These are phyloP conservation scores for Gnetum montanum DNA, from an alignment of 75 land plant species.

Conservation along the genomic window DNA sequence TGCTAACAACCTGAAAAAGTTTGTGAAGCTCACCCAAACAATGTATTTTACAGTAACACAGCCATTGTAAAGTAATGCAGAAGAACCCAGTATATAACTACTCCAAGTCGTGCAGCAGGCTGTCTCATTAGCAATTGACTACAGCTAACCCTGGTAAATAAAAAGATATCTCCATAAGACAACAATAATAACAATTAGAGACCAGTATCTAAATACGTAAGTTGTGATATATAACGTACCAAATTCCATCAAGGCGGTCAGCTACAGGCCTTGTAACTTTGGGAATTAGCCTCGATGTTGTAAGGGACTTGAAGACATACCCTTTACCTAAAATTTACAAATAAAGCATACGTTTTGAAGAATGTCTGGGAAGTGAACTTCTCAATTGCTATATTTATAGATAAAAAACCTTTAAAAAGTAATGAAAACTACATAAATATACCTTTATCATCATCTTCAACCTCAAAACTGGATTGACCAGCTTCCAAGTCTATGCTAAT, in stretches of 20 bases:
- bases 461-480: conserved; percentile 27
- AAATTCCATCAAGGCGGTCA: conserved; percentile 80
- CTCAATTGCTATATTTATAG: background rate
- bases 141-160: conserved; percentile 69
- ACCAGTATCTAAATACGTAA: too few relatives aligned
- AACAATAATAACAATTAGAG: too few relatives aligned
- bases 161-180: too few relatives aligned
- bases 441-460: conserved; percentile 97
- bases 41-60: background rate
- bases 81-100: conserved; percentile 80
- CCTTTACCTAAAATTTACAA: conserved; percentile 29
- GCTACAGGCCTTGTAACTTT: conserved; percentile 53
- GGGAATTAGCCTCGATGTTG: conserved; percentile 75
- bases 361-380: background rate
- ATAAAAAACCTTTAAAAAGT: background rate
- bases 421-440: conserved; percentile 1
- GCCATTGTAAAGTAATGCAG: conserved; percentile 29
- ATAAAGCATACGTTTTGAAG: background rate
- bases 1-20: too few relatives aligned
- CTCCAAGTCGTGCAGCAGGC: conserved; percentile 69
- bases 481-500: conserved; percentile 67
- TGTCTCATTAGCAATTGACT: conserved; percentile 86
- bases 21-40: conserved; percentile 4
- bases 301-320: conserved; percentile 87
- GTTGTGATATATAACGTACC: conserved; percentile 46